phyloP scores from a whole-genome alignment of 2,329 filamentous ascomycete genomes.

The Aspergillus luchuensis region DNA sequence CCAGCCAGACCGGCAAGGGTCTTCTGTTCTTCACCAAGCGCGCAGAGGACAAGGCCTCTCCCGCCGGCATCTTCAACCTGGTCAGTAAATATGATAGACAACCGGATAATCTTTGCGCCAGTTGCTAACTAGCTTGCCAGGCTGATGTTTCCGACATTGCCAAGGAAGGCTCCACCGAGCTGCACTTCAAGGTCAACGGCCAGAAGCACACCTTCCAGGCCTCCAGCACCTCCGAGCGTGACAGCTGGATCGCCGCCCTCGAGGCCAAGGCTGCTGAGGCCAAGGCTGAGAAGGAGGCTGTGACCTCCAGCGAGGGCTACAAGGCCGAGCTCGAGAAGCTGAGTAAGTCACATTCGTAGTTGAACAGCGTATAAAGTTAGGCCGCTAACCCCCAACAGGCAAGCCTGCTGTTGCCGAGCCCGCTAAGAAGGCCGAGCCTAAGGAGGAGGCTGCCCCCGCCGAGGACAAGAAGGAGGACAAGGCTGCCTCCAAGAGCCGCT shows the following conservation, averaged over 20 bases:
- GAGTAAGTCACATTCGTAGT: slow-evolving; percentile 49
- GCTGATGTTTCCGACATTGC: slow-evolving; percentile 70
- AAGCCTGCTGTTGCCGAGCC: slow-evolving; percentile 30
- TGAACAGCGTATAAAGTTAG: neutral
- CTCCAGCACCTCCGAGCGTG: slow-evolving; percentile 70
- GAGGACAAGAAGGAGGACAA: slow-evolving; percentile 54
- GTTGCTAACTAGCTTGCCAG: slow-evolving; percentile 42
- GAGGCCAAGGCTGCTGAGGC: slow-evolving; percentile 83
- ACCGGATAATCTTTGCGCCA: neutral
- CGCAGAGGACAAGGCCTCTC: slow-evolving; percentile 75
- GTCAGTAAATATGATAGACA: slow-evolving; percentile 56
- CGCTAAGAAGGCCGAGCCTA: slow-evolving; percentile 28
- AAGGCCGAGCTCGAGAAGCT: slow-evolving; percentile 79
- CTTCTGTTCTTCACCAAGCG: slow-evolving; percentile 90
- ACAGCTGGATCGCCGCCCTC: slow-evolving; percentile 86
- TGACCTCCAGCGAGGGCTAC: slow-evolving; percentile 81
- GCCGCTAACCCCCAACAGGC: slow-evolving; percentile 35
- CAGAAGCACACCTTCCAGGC: slow-evolving; percentile 97
- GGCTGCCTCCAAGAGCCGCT: slow-evolving; percentile 61
- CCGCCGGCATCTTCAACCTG: slow-evolving; percentile 80
- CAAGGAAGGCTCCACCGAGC: slow-evolving; percentile 76
- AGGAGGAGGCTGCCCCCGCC: slow-evolving; percentile 42
- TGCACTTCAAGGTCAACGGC: slow-evolving; percentile 79
- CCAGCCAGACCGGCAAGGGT: slow-evolving; percentile 90
- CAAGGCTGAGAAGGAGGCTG: slow-evolving; percentile 72